Base-by-base conservation (phyloP, 148 eudicot genomes). In the Hydrangea macrophylla region DNA sequence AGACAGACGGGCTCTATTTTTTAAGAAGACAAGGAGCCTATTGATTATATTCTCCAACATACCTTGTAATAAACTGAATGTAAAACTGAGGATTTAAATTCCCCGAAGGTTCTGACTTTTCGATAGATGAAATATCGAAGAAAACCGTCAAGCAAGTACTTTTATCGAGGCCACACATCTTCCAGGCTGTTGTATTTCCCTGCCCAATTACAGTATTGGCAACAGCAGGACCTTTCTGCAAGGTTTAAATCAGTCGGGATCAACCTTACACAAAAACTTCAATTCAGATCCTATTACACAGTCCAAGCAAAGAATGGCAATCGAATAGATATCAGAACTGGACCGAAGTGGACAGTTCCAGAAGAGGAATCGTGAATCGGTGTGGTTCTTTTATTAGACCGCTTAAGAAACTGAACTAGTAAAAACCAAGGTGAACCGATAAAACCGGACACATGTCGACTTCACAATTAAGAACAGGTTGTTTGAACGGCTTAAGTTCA, bases 151-250 rank as follows among this genome's bases (percentile, higher is more conserved):
- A 71, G 64, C 84, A 83, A 72, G 88, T 88, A 72, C 75, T 83
- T 78, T 77, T 93, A 69, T 90, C 95, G 15, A 93, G 75, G 70
- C 98, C 84, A 70, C 98, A 90, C 81, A 90, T 60, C 84, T 90
- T 93, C 98, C 96, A 93, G 7, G 88, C 78, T 35, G 88, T 88
- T 62, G 98, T 93, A 76, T 82, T 93, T 53, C 98, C 98, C 76
- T 93, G 86, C 62, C 96, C 98, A 63, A 90, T 81, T 42, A 90
- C 89, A 35, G 95, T 82, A 79, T 75, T 89, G 23, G 98, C 86
- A 60, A 93, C 92, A 57, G 95, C 81, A 65, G 90, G 89, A 60
- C 92, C 92, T 86, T 93, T 93, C 98, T 93, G 96, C 83, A 83
- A 73, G 32, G 64, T 33, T 31, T 33, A 22, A 44, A 31, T 13